Percentiles rank a stretch among this genome's conserved stretches.
Evolutionary conservation across 345 rosid genomes (phyloP).

Genomic region (Gossypium mustelinum): DNA sequence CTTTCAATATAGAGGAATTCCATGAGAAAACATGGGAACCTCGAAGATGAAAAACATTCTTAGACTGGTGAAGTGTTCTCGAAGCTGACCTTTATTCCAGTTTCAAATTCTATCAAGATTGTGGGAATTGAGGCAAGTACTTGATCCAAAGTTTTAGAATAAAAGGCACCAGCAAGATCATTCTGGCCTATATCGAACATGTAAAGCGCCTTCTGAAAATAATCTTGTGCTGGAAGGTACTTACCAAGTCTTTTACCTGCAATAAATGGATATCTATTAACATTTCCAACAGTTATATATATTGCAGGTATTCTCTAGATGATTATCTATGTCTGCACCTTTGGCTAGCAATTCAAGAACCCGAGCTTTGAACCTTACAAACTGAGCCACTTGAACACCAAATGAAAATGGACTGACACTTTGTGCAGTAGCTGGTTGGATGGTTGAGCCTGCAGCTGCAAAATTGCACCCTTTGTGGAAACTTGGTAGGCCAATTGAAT

Average conservation of each 20-base stretch:
- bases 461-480: conserved; percentile 84
- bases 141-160: conserved; percentile 82
- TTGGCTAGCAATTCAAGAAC: conserved; percentile 54
- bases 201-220: conserved; percentile 63
- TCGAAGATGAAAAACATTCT: background rate
- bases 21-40: background rate
- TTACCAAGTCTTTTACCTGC: conserved; percentile 49
- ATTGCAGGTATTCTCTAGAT: background rate
- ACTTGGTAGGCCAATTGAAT: conserved; percentile 74
- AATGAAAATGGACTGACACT: conserved; percentile 77
- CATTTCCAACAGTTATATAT: background rate
- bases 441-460: conserved; percentile 83
- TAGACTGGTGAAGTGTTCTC: background rate
- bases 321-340: conserved; percentile 26
- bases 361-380: conserved; percentile 66
- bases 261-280: conserved; percentile 4
- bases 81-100: conserved; percentile 54
- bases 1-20: background rate
- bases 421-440: conserved; percentile 67
- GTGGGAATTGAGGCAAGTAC: conserved; percentile 69
- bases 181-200: conserved; percentile 95
- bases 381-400: conserved; percentile 79
- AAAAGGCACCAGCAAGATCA: conserved; percentile 93
- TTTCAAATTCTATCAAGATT: conserved; percentile 65
- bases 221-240: conserved; percentile 67